phyloP scores from a whole-genome alignment of 371 early-diverging fungal species.

The Mortierella sp. region DNA sequence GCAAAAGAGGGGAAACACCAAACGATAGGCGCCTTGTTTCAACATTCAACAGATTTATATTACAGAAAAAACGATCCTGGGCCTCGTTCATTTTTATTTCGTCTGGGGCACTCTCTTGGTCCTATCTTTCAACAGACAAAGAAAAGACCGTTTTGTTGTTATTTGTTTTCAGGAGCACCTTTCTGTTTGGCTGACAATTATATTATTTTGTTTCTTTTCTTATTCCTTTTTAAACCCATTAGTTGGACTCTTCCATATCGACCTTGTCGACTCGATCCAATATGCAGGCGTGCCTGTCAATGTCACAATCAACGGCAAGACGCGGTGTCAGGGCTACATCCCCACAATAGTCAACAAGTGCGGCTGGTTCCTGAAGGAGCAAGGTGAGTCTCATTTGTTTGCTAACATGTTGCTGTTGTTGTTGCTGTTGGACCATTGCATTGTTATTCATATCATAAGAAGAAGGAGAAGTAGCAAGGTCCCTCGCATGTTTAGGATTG shows the following conservation, averaged over 20 bases:
- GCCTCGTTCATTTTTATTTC: not conserved
- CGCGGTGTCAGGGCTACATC: constrained; percentile 62
- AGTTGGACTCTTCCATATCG: constrained; percentile 52
- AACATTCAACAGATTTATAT: not conserved
- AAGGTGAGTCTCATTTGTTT: constrained; percentile 57
- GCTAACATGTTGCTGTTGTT: not conserved
- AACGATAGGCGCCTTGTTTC: not conserved
- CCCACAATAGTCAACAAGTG: constrained; percentile 71
- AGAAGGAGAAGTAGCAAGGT: not conserved
- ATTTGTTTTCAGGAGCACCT: not conserved
- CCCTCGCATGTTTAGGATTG: not conserved
- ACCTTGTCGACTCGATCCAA: constrained; percentile 55
- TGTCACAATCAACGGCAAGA: constrained; percentile 41
- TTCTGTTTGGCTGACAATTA: constrained; percentile 6
- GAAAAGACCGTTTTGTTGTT: not conserved
- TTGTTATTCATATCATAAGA: not conserved
- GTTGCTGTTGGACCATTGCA: not conserved
- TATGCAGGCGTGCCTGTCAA: constrained; percentile 53
- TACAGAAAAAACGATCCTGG: not conserved
- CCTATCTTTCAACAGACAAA: not conserved
- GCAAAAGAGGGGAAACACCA: constrained; percentile 6
- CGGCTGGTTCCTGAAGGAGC: constrained; percentile 67
- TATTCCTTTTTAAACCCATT: not conserved
- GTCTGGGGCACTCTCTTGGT: not conserved
- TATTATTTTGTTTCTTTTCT: not conserved